Evolutionary conservation across 2,329 filamentous ascomycete genomes (phyloP).

Genomic region (Xylariaceae sp.): DNA sequence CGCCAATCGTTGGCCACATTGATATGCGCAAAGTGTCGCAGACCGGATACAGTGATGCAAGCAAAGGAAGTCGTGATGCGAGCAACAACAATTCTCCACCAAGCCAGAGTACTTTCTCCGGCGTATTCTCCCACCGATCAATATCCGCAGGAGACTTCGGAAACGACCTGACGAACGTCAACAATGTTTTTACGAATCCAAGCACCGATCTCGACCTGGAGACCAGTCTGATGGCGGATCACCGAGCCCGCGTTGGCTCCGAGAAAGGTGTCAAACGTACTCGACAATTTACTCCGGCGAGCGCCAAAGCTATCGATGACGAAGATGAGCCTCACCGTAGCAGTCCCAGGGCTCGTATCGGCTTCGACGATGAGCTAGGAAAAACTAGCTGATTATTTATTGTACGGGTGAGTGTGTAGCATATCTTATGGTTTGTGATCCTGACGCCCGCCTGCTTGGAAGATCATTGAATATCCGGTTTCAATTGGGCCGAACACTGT

Average conservation of each 20-base stretch:
- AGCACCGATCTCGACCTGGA: slow-evolving; percentile 12
- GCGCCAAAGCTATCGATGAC: slow-evolving; percentile 42
- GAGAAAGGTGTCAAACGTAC: slow-evolving; percentile 42
- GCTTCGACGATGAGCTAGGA: slow-evolving; percentile 13
- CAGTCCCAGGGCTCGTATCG: slow-evolving; percentile 28
- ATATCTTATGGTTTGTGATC: not conserved
- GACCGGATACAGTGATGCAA: slow-evolving; percentile 28
- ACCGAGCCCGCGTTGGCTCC: slow-evolving; percentile 12
- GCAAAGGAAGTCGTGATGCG: slow-evolving; percentile 18
- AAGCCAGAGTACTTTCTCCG: slow-evolving; percentile 26
- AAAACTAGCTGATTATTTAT: slow-evolving; percentile 11
- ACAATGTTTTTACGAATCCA: slow-evolving; percentile 15
- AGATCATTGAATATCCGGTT: slow-evolving; percentile 19
- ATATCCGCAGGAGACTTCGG: slow-evolving; percentile 27
- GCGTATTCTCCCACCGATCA: slow-evolving; percentile 22
- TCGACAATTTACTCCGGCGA: slow-evolving; percentile 42
- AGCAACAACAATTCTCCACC: slow-evolving; percentile 25
- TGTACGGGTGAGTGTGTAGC: too few relatives aligned
- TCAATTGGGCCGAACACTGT: slow-evolving; percentile 8
- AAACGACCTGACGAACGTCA: slow-evolving; percentile 25
- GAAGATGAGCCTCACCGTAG: slow-evolving; percentile 40
- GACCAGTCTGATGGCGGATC: slow-evolving; percentile 7
- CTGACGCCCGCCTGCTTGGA: slow-evolving; percentile 1
- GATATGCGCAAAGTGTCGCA: slow-evolving; percentile 39
- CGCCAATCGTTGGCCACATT: slow-evolving; percentile 22